Conservation (phyloP, 331 rosid genomes). For the Cydonia oblonga region DNA sequence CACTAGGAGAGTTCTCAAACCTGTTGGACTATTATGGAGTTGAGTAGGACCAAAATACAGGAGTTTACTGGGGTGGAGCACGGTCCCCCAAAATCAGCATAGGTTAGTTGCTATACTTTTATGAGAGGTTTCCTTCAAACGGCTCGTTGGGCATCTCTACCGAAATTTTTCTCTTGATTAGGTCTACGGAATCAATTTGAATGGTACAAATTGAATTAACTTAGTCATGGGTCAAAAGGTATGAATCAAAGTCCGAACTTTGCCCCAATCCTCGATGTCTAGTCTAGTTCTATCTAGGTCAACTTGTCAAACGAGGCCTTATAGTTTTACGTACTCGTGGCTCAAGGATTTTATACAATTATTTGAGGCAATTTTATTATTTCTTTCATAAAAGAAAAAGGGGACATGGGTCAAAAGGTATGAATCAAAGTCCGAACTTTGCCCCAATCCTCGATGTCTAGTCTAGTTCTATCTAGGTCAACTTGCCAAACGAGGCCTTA, state of each 20-base stretch:
- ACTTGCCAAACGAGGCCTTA: neutral
- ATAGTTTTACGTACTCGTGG: too few relatives aligned
- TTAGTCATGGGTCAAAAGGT: neutral
- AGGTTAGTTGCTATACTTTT: too few relatives aligned
- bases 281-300: accelerated
- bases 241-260: neutral
- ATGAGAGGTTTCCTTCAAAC: too few relatives aligned
- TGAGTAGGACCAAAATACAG: too few relatives aligned
- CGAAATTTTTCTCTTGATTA: too few relatives aligned
- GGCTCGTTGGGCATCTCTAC: too few relatives aligned
- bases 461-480: accelerated
- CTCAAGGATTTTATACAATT: neutral
- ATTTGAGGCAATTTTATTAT: neutral
- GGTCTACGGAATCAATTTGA: accelerated
- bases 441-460: neutral
- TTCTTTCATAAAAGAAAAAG: neutral
- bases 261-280: neutral
- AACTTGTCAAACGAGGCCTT: neutral
- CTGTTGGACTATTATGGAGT: too few relatives aligned
- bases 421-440: neutral
- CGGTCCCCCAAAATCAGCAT: too few relatives aligned
- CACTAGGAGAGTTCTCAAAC: too few relatives aligned
- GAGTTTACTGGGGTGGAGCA: too few relatives aligned
- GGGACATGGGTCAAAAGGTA: neutral
- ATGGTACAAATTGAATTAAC: too few relatives aligned